Evolutionary conservation across 202 grass and related monocot species (phyloP), one percentile per base, ranked within the genome.

Genomic region (Dendrocalamus latiflorus): DNA sequence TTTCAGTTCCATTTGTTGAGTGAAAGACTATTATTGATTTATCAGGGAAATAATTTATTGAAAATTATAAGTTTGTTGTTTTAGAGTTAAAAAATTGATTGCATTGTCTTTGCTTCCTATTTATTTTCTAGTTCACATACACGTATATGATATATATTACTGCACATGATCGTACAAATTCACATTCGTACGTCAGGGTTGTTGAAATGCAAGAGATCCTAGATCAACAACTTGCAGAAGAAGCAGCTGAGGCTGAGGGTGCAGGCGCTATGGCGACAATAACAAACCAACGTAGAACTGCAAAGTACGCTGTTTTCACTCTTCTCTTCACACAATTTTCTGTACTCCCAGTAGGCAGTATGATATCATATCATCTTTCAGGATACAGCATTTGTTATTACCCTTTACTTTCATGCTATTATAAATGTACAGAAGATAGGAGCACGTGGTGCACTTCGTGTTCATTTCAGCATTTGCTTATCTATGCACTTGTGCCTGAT

Each of bases 171-270:
- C 55, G 9, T 78, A 49, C 50, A 76, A 12, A 85, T 78, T 84
- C 54, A 86, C 39, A 78, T 88, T 86, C 6, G 74, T 70, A 56
- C 79, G 56, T 54, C 82, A 99, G 97, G 84, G 91, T 99, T 84
- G 89, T 99, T 81, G 97, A 99, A 91, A 99, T 99, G 97, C 97
- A 99, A 96, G 97, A 99, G 86, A 94, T 94, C 70, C 43, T 99
- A 86, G 97, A 99, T 73, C 93, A 99, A 72, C 97, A 99, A 91
- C 74, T 99, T 80, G 93, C 97, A 73, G 97, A 99, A 87, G 91
- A 92, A 94, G 97, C 97, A 76, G 93, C 97, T 41, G 97, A 99
- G 86, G 97, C 93, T 77, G 97, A 96, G 76, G 97, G 93, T 73
- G 81, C 84, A 57, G 97, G 91, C 17, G 83, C 93, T 48, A 94